These are phyloP conservation scores for Zoysia matrella DNA, from an alignment of 202 grass and related monocot genomes.

Conservation along the genomic window DNA sequence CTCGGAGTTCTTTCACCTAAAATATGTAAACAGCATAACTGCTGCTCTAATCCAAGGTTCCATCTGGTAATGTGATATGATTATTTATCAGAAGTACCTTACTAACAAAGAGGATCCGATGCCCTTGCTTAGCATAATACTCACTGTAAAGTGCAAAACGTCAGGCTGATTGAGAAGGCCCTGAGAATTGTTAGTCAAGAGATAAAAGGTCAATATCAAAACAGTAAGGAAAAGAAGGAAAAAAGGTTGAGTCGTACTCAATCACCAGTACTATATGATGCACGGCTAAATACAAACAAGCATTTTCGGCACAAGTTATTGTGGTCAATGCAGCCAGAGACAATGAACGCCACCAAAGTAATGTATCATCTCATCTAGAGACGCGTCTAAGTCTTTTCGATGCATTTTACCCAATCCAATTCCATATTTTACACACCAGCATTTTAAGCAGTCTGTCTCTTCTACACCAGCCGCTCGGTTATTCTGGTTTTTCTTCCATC, in stretches of 20 bases:
- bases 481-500: neutral
- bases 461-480: neutral
- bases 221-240: neutral
- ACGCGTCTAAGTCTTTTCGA: neutral
- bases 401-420: neutral
- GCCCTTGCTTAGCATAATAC: constrained; percentile 28
- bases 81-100: constrained; percentile 15
- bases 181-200: constrained; percentile 5
- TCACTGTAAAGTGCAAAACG: neutral
- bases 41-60: constrained; percentile 44
- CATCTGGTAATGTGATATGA: constrained; percentile 28
- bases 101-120: constrained; percentile 39
- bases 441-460: neutral
- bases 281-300: neutral
- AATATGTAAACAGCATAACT: constrained; percentile 29
- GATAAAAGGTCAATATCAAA: constrained; percentile 1
- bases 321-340: neutral
- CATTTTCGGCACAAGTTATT: neutral
- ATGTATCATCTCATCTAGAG: neutral
- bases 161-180: constrained; percentile 1
- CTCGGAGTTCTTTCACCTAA: constrained; percentile 15
- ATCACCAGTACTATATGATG: too few relatives aligned
- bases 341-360: neutral
- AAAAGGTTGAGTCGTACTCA: neutral
- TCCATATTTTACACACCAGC: neutral